Evolutionary conservation across 2,329 filamentous ascomycete genomes (phyloP), one percentile per base, ranked within the genome.

Genomic region (Botrytis fragariae): DNA sequence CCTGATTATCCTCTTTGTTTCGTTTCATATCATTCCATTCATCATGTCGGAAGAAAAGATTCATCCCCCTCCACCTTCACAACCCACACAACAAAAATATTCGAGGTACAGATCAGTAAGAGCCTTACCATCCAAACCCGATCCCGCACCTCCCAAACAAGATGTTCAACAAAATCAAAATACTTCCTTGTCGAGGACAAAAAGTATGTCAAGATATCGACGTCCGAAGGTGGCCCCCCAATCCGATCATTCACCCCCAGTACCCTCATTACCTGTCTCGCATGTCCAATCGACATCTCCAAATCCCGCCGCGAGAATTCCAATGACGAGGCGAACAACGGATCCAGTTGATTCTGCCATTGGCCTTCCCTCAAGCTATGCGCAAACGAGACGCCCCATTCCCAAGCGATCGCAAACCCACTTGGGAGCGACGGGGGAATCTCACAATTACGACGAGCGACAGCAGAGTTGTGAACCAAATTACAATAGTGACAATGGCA

Each of bases 31-130:
- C n/a, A 61, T 68, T 37, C 25, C 39, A 25, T 63, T 45, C 51
- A 68, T 42, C 57, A 79, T 79, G 78, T 73, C 75, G 44, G 72
- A 76, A 57, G 75, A 76, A n/a, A 75, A 72, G 45, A 75, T 76
- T 20, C 63, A 71, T 65, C 54, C 61, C 63, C 70, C 73, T 51
- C 71, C 65, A 63, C 54, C 73, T 67, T 62, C 74, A 32, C 79
- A 69, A 65, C 54, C 73, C 69, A 60, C 74, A 32, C 79, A 79
- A 44, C 79, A 81, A 70, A 89, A 87, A 78, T 85, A 88, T 79
- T 87, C 87, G 72, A 85, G 88, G 60, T 90, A 90, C 81, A 84
- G 87, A 76, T 88, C 87, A 44, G 87, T 89, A 72, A 83, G 88
- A 74, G 84, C 84, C 75, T 82, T 82, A 18, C 79, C 74, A 29